Evolutionary conservation across 805 yeast species (phyloP).

Genomic region (Lipomyces spencermartinsiae): DNA sequence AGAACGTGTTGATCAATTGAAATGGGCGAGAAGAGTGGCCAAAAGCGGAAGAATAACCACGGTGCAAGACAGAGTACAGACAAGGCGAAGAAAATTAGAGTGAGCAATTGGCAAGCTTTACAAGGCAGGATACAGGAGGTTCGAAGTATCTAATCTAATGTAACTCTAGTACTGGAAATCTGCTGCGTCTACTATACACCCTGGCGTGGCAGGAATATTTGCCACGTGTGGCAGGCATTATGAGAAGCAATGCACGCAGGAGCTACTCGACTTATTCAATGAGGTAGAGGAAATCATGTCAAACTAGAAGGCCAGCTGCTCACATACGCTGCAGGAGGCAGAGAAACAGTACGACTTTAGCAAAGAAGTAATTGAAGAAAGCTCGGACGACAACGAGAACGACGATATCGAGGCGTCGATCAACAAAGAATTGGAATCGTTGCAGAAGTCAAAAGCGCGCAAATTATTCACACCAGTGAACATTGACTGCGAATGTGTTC

Average conservation of each 20-base stretch:
- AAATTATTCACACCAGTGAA: conserved; percentile 64
- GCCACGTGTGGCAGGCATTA: conserved; percentile 86
- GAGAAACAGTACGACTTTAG: conserved; percentile 41
- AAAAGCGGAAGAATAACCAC: not conserved
- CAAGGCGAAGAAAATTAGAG: not conserved
- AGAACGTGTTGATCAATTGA: not conserved
- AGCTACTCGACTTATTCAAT: conserved; percentile 63
- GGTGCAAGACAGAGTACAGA: not conserved
- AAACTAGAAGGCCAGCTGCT: not conserved
- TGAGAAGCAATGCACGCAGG: conserved; percentile 79
- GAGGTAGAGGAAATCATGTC: conserved; percentile 47
- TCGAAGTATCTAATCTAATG: not conserved
- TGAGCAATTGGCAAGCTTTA: not conserved
- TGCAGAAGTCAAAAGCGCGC: conserved; percentile 52
- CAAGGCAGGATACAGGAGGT: not conserved
- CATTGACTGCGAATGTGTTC: conserved; percentile 79
- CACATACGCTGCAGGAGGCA: conserved; percentile 24
- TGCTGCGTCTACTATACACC: conserved; percentile 31
- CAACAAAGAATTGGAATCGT: conserved; percentile 53
- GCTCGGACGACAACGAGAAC: conserved; percentile 41
- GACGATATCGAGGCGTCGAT: conserved; percentile 39
- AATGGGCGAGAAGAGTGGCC: not conserved
- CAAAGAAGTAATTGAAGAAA: conserved; percentile 28
- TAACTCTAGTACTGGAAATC: conserved; percentile 30
- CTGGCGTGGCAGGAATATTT: conserved; percentile 80